phyloP scores from a whole-genome alignment of 768 basidiomycete genomes.

The Jaapia argillacea region DNA sequence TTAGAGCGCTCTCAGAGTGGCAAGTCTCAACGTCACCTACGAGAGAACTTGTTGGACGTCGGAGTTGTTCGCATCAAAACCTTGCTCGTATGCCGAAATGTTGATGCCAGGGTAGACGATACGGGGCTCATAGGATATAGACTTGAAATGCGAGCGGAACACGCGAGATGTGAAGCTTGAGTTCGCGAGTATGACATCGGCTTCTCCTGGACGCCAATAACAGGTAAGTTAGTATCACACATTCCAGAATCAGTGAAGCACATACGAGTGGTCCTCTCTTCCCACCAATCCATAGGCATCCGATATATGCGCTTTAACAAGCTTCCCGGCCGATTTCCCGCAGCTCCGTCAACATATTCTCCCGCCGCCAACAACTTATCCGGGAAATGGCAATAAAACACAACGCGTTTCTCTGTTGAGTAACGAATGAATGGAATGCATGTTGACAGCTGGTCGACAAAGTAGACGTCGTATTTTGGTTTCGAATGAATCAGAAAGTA shows the following conservation, averaged over 20 bases:
- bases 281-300: constrained; percentile 81
- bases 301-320: constrained; percentile 73
- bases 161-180: constrained; percentile 84
- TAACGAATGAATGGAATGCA: constrained; percentile 75
- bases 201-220: constrained; percentile 57
- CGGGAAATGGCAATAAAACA: constrained; percentile 98
- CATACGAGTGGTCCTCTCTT: constrained; percentile 84
- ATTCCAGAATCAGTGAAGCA: constrained; percentile 6
- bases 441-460: constrained; percentile 93
- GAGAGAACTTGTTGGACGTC: constrained; percentile 47
- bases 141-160: constrained; percentile 65
- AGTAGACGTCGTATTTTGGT: constrained; percentile 69
- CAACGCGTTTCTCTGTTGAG: constrained; percentile 63
- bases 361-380: constrained; percentile 85
- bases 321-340: constrained; percentile 28
- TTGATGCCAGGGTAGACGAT: constrained; percentile 98
- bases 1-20: constrained; percentile 1
- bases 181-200: constrained; percentile 87
- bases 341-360: constrained; percentile 45
- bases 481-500: constrained; percentile 45
- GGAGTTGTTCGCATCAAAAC: constrained; percentile 30
- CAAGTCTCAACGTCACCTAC: constrained; percentile 30
- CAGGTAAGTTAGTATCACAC: constrained; percentile 1
- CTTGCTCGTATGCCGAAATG: constrained; percentile 52
- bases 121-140: constrained; percentile 47